Percentiles rank a stretch among this genome's conserved stretches.
phyloP scores from a whole-genome alignment of 2,329 filamentous ascomycete species.

The Monosporascus sp. region DNA sequence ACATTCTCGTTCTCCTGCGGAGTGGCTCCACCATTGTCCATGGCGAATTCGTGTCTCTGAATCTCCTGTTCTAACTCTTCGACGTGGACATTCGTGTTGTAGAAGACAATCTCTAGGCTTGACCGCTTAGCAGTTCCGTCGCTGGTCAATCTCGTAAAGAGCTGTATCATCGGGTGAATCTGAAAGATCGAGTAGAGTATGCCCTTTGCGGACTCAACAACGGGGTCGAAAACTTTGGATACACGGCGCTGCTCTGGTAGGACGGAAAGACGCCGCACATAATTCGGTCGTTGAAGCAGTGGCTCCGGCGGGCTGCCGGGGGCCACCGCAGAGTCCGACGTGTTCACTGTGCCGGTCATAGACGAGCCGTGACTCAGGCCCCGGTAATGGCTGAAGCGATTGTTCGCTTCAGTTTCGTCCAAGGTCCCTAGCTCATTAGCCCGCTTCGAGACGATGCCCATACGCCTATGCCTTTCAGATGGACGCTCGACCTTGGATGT shows the following conservation, averaged over 20 bases:
- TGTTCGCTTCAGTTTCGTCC: slow-evolving; percentile 57
- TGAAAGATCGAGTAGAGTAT: slow-evolving; percentile 63
- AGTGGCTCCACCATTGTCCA: slow-evolving; percentile 43
- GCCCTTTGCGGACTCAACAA: slow-evolving; percentile 60
- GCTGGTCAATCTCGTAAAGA: slow-evolving; percentile 55
- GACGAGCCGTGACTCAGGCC: slow-evolving; percentile 64
- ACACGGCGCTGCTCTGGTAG: slow-evolving; percentile 59
- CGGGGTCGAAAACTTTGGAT: slow-evolving; percentile 54
- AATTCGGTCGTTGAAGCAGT: slow-evolving; percentile 52
- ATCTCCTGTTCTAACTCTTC: slow-evolving; percentile 61
- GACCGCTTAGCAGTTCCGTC: slow-evolving; percentile 57
- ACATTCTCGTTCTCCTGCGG: slow-evolving; percentile 58
- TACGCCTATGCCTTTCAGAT: slow-evolving; percentile 53
- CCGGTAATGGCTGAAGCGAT: slow-evolving; percentile 61
- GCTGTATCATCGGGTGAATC: slow-evolving; percentile 63
- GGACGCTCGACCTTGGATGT: slow-evolving; percentile 42
- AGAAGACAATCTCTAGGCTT: slow-evolving; percentile 61
- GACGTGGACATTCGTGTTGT: slow-evolving; percentile 62
- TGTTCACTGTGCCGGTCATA: slow-evolving; percentile 46
- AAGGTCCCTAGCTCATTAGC: slow-evolving; percentile 56
- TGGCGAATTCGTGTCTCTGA: slow-evolving; percentile 50
- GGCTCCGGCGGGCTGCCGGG: slow-evolving; percentile 57
- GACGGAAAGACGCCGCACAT: slow-evolving; percentile 58
- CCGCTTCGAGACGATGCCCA: slow-evolving; percentile 58
- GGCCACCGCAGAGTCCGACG: slow-evolving; percentile 32